phyloP scores from a whole-genome alignment of 257 asterid species.

The Nicotiana knightiana region DNA sequence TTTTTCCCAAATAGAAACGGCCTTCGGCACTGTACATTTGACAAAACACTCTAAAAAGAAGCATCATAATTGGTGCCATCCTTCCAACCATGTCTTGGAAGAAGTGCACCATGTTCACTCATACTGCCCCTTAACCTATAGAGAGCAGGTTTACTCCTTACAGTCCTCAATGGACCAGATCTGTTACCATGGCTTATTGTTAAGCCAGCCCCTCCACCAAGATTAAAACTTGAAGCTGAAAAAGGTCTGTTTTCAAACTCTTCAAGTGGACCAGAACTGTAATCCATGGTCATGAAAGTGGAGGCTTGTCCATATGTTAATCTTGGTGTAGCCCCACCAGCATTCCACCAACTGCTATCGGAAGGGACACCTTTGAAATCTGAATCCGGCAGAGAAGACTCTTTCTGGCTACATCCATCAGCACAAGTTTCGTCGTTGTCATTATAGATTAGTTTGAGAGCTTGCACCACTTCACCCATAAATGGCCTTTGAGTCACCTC shows the following conservation, averaged over 20 bases:
- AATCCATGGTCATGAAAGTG: constrained; percentile 86
- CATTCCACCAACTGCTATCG: constrained; percentile 98
- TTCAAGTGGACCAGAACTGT: constrained; percentile 84
- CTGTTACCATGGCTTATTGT: constrained; percentile 63
- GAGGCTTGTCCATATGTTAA: constrained; percentile 62
- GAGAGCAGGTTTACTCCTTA: constrained; percentile 57
- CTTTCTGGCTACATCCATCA: constrained; percentile 69
- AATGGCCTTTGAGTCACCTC: constrained; percentile 94
- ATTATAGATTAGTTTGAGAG: constrained; percentile 85
- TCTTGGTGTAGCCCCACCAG: constrained; percentile 60
- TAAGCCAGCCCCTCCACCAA: constrained; percentile 35
- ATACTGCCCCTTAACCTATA: constrained; percentile 68
- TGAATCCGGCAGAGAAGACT: constrained; percentile 75
- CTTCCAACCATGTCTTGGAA: constrained; percentile 48
- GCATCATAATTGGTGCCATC: constrained; percentile 46
- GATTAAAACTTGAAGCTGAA: constrained; percentile 43
- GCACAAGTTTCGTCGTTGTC: constrained; percentile 73
- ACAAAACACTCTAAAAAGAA: constrained; percentile 52
- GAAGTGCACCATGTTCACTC: constrained; percentile 72
- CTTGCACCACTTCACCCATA: constrained; percentile 98
- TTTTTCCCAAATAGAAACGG: constrained; percentile 25
- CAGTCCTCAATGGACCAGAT: constrained; percentile 76
- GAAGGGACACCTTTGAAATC: constrained; percentile 70
- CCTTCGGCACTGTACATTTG: constrained; percentile 59
- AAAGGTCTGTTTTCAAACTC: constrained; percentile 58